Evolutionary conservation across 805 yeast species (phyloP).

Genomic region (Kodamaea kakaduensis): DNA sequence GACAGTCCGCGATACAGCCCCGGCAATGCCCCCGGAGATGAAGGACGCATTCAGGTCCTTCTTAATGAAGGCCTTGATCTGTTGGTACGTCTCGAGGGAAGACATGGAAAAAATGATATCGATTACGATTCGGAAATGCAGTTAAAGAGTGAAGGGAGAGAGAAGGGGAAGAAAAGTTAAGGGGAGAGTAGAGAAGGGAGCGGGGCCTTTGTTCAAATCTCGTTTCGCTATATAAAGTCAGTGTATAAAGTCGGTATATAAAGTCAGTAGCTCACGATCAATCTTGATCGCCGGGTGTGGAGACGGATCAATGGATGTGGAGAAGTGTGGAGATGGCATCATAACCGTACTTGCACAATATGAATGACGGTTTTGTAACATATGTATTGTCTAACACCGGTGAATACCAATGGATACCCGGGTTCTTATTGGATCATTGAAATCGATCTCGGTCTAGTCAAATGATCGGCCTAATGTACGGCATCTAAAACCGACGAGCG

Average conservation of each 20-base stretch:
- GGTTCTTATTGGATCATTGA: no score
- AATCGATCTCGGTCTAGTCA: no score
- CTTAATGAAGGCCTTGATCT: conserved; percentile 26
- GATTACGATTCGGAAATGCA: neutral
- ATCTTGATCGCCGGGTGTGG: neutral
- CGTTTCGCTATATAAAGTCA: no score
- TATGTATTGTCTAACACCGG: no score
- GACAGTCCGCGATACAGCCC: conserved; percentile 81
- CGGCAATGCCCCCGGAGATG: conserved; percentile 70
- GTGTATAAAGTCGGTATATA: neutral
- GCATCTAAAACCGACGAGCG: neutral
- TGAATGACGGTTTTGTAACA: no score
- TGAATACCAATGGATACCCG: no score
- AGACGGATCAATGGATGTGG: neutral
- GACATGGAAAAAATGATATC: neutral
- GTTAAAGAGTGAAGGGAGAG: neutral
- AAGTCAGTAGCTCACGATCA: neutral
- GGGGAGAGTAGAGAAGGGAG: neutral
- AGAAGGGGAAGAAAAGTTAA: neutral
- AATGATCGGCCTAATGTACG: no score
- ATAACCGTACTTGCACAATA: no score
- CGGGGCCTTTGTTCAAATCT: no score
- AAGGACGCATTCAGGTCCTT: conserved; percentile 59
- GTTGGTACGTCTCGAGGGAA: neutral
- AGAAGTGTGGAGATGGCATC: no score